A percentile compares a stretch with the other conserved stretches of the same genome.
Evolutionary conservation across 2,329 filamentous ascomycete genomes (phyloP).

Genomic region (Epichloe coenophiala): DNA sequence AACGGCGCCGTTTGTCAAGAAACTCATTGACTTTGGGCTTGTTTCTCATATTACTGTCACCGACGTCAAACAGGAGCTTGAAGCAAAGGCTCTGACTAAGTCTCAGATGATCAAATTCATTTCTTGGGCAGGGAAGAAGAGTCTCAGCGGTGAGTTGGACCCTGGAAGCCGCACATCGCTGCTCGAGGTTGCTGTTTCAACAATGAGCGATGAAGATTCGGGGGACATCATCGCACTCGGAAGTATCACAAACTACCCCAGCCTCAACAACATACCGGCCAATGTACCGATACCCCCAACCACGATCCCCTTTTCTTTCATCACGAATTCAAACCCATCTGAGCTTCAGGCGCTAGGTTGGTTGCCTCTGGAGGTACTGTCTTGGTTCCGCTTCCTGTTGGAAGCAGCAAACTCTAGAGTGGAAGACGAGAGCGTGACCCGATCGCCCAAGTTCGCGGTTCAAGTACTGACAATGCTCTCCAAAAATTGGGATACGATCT

Average conservation of each 20-base stretch:
- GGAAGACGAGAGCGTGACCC: constrained; percentile 56
- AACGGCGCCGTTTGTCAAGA: constrained; percentile 61
- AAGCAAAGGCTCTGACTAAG: constrained; percentile 66
- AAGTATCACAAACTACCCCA: constrained; percentile 62
- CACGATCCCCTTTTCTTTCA: constrained; percentile 77
- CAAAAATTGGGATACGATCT: constrained; percentile 80
- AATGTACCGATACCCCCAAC: constrained; percentile 66
- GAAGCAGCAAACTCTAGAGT: constrained; percentile 46
- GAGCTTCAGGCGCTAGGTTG: constrained; percentile 76
- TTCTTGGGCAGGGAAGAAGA: constrained; percentile 66
- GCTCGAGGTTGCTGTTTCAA: constrained; percentile 68
- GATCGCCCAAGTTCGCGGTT: constrained; percentile 58
- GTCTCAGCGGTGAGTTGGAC: constrained; percentile 60
- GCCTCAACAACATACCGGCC: constrained; percentile 65
- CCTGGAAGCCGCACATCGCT: constrained; percentile 51
- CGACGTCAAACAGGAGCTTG: constrained; percentile 75
- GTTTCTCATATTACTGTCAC: constrained; percentile 77
- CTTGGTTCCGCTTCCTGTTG: constrained; percentile 77
- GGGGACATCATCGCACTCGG: constrained; percentile 70
- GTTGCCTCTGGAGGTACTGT: constrained; percentile 69
- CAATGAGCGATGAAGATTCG: constrained; percentile 45
- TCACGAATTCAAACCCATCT: constrained; percentile 48
- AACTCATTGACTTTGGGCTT: constrained; percentile 71
- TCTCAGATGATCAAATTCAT: constrained; percentile 73
- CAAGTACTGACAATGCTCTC: constrained; percentile 70